phyloP scores from a whole-genome alignment of 1,139 yeast species.

The Nakaseomyces sp. region DNA sequence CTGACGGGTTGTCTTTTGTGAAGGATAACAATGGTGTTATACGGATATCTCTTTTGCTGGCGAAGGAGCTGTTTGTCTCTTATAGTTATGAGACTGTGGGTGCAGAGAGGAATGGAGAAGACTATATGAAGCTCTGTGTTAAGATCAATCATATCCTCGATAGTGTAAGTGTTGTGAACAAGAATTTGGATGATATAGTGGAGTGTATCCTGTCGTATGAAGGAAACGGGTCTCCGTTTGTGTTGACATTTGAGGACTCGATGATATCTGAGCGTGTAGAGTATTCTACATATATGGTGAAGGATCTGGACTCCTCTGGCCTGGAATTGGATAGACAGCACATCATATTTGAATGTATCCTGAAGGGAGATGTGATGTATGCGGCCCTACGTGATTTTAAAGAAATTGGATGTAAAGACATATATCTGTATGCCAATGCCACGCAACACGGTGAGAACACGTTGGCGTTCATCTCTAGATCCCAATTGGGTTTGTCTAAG shows the following conservation, averaged over 20 bases:
- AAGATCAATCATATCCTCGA: conserved; percentile 39
- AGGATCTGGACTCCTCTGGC: conserved; percentile 34
- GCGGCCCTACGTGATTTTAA: conserved; percentile 60
- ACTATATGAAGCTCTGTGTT: conserved; percentile 28
- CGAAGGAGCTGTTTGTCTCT: conserved; percentile 30
- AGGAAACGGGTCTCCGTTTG: conserved; percentile 57
- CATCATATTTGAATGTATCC: conserved; percentile 53
- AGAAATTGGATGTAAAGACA: conserved; percentile 52
- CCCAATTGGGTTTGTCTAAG: conserved; percentile 58
- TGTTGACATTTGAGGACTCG: conserved; percentile 63
- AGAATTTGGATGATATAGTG: conserved; percentile 31
- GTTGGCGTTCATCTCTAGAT: conserved; percentile 49
- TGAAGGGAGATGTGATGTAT: conserved; percentile 56
- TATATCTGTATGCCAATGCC: conserved; percentile 44
- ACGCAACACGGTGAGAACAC: conserved; percentile 20
- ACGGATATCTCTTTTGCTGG: conserved; percentile 27
- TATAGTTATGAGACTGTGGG: conserved; percentile 20
- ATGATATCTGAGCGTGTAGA: conserved; percentile 64
- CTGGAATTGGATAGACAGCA: conserved; percentile 43
- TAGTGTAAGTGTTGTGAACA: conserved; percentile 37
- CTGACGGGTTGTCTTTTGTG: conserved; percentile 34
- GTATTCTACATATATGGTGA: conserved; percentile 46
- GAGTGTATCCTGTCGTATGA: conserved; percentile 42
- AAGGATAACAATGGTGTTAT: conserved; percentile 32
- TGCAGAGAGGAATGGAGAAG: conserved; percentile 12